A percentile compares a stretch with the other conserved stretches of the same genome.
phyloP scores from a whole-genome alignment of 495 filamentous ascomycete genomes.

The Aspergillus kassunensis region DNA sequence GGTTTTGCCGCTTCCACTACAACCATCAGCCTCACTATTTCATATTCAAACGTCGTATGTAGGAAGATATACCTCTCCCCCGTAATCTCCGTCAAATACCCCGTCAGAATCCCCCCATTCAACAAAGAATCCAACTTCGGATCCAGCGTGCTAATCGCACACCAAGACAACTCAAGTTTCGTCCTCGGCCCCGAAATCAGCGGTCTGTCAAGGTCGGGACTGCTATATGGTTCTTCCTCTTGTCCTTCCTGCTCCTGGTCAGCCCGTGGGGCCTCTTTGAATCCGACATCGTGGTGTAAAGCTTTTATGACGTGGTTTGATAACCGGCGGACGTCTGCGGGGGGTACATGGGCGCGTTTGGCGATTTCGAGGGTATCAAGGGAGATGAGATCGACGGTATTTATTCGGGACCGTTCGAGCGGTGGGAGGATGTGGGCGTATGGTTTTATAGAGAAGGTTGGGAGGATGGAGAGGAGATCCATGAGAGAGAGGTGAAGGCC shows the following conservation, averaged over 20 bases:
- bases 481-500: conserved; percentile 34
- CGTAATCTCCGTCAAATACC: conserved; percentile 83
- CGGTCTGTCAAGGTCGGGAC: conserved; percentile 18
- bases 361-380: conserved; percentile 80
- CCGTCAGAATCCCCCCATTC: conserved; percentile 78
- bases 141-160: conserved; percentile 77
- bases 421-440: conserved; percentile 73
- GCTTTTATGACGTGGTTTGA: conserved; percentile 57
- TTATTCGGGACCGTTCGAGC: conserved; percentile 70
- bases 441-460: conserved; percentile 64
- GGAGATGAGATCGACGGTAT: conserved; percentile 79
- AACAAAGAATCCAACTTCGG: conserved; percentile 67
- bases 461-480: conserved; percentile 81
- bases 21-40: not conserved
- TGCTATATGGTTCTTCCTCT: conserved; percentile 21
- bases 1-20: conserved; percentile 85
- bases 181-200: conserved; percentile 22
- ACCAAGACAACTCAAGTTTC: conserved; percentile 42
- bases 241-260: conserved; percentile 11
- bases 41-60: not conserved
- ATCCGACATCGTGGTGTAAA: conserved; percentile 62
- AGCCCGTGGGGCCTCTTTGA: conserved; percentile 25
- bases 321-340: conserved; percentile 72
- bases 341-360: conserved; percentile 76
- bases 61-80: conserved; percentile 67